Evolutionary conservation across 2,329 filamentous ascomycete species (phyloP).

Genomic region (Stagonosporopsis vannaccii): DNA sequence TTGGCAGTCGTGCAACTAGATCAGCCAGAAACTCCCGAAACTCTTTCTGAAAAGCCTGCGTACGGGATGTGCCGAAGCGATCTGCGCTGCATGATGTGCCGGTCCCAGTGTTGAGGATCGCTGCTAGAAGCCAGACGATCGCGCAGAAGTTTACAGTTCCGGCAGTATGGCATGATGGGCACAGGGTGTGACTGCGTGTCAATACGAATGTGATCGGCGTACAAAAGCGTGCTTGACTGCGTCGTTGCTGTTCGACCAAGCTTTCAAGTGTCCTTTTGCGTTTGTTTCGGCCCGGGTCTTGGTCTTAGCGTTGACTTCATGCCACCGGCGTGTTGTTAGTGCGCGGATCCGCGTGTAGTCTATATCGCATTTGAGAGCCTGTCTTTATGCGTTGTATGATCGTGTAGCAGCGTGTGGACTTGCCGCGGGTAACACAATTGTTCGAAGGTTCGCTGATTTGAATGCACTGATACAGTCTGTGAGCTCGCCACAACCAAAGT

Average conservation of each 20-base stretch:
- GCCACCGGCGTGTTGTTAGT: slow-evolving; percentile 1
- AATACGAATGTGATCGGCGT: slow-evolving; percentile 1
- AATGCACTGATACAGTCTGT: not conserved
- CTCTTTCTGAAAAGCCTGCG: not conserved
- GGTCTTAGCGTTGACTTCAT: not conserved
- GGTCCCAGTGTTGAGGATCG: not conserved
- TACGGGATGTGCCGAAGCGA: slow-evolving; percentile 4
- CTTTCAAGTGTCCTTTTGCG: not conserved
- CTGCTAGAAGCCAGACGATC: slow-evolving; percentile 2
- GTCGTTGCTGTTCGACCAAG: not conserved
- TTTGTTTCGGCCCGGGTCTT: slow-evolving; percentile 4
- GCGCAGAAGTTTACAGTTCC: not conserved
- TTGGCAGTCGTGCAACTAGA: not conserved
- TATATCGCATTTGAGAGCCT: not conserved
- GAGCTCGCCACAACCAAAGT: not conserved
- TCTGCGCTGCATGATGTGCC: slow-evolving; percentile 6
- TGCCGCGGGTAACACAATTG: not conserved
- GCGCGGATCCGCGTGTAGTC: not conserved
- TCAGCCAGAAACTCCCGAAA: not conserved
- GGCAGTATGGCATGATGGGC: not conserved
- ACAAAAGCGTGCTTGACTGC: not conserved
- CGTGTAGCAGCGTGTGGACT: not conserved
- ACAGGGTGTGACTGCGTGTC: slow-evolving; percentile 1
- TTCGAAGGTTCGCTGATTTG: not conserved
- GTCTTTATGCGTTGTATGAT: not conserved